Base-by-base conservation (phyloP, 139 green algal species). In the Trebouxia sp. region DNA sequence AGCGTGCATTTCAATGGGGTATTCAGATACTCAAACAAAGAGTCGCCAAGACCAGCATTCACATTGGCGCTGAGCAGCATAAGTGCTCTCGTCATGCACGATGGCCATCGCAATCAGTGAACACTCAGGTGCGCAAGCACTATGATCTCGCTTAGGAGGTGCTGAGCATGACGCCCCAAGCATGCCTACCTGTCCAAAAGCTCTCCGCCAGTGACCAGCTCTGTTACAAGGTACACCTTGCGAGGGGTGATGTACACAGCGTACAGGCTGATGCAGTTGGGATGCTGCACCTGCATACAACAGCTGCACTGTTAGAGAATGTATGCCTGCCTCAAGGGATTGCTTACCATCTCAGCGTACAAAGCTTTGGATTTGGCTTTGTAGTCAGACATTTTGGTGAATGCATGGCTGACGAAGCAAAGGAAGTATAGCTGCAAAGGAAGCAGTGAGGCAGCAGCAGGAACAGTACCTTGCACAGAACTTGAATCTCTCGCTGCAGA, bases 141-240 rank as follows among this genome's bases (percentile, higher is more conserved):
- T n/a, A n/a, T n/a, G n/a, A n/a, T n/a, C 3, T 24, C 10, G 30
- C 65, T 47, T 5, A 17, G 12, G 17, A 75, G 65, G 1, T 75
- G 30, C 20, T n/a, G 45, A 20, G 20, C 20, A 37, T 22, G 56
- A n/a, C n/a, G n/a, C n/a, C n/a, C n/a, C 10, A 11, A 9, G 48
- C 6, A 3, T 6, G 26, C 88, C 15, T 66, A 93, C 88, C 89
- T 90, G 87, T 95, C 92, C 26, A 95, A 85, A 51, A 95, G 86
- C 85, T 95, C 92, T 0, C 92, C 92, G 1, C 92, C 92, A 50
- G 89, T 90, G 1, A 95, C 90, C 11, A 94, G 89, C 89, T 95
- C 92, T 3, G 92, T 95, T 28, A 95, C 88, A 17, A 95, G 85
- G 85, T 94, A 95, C 32, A 95, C 91, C 66, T 93, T 93, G 39